Conservation (phyloP, 73 alveolate species). For the Durusdinium trenchii region DNA sequence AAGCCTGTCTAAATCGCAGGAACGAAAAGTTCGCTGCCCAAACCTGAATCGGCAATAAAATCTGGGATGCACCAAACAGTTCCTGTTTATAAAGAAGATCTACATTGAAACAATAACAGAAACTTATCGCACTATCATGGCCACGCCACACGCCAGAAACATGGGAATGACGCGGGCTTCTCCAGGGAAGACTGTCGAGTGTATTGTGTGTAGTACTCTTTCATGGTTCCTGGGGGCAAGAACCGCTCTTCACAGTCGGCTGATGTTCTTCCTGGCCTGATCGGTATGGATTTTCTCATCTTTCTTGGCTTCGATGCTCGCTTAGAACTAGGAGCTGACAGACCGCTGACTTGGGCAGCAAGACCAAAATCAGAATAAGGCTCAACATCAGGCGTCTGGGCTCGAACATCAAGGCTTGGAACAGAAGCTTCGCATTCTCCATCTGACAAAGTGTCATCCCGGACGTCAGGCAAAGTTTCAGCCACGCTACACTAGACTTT, state of each 20-base stretch:
- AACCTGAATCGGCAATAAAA: background rate
- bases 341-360: no score
- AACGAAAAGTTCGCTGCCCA: conserved; percentile 1
- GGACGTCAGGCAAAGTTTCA: background rate
- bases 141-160: background rate
- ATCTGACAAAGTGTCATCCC: background rate
- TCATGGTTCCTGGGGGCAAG: conserved; percentile 12
- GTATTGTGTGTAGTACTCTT: conserved; percentile 7
- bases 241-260: background rate
- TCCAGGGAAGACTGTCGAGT: background rate
- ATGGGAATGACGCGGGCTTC: background rate
- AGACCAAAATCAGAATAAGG: no score
- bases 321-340: no score
- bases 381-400: no score
- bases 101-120: background rate
- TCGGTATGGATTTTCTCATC: background rate
- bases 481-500: background rate
- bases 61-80: background rate
- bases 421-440: no score
- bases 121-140: background rate
- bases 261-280: background rate
- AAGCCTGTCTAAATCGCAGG: background rate
- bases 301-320: background rate
- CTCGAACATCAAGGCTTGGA: no score
- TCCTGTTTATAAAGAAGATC: background rate